These are phyloP conservation scores for Vigna unguiculata DNA, from an alignment of 306 rosid species.

Conservation along the genomic window DNA sequence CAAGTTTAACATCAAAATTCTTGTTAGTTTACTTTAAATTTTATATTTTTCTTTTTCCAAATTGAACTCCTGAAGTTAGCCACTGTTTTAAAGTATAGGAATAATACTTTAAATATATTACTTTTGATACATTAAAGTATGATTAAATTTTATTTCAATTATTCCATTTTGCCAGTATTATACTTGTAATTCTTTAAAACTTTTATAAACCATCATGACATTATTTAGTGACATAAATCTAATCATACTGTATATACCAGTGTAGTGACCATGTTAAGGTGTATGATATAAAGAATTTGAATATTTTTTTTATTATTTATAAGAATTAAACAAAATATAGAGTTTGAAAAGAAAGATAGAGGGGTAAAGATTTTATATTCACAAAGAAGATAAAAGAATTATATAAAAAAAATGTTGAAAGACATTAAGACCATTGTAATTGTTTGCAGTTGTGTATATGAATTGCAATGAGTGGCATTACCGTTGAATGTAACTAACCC, in stretches of 20 bases:
- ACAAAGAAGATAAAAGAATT: background rate
- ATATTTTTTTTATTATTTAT: background rate
- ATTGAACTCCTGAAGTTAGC: background rate
- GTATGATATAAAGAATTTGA: background rate
- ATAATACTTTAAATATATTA: background rate
- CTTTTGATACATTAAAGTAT: background rate
- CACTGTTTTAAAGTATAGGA: no score
- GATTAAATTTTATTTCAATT: background rate
- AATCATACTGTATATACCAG: background rate
- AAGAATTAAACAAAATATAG: background rate
- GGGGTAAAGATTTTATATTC: background rate
- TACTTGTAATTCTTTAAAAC: background rate
- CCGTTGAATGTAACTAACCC: conserved; percentile 48
- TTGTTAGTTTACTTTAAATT: background rate
- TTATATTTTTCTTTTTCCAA: background rate
- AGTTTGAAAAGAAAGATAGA: background rate
- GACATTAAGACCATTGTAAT: background rate
- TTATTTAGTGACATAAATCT: background rate
- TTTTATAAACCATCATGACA: background rate
- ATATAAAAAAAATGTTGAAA: no score
- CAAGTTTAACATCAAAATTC: background rate
- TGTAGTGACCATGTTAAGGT: background rate
- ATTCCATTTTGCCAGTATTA: background rate
- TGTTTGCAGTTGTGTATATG: background rate
- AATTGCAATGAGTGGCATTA: conserved; percentile 15